These are phyloP conservation scores for Boletus subparvulus DNA, from an alignment of 768 basidiomycete genomes.

Conservation along the genomic window DNA sequence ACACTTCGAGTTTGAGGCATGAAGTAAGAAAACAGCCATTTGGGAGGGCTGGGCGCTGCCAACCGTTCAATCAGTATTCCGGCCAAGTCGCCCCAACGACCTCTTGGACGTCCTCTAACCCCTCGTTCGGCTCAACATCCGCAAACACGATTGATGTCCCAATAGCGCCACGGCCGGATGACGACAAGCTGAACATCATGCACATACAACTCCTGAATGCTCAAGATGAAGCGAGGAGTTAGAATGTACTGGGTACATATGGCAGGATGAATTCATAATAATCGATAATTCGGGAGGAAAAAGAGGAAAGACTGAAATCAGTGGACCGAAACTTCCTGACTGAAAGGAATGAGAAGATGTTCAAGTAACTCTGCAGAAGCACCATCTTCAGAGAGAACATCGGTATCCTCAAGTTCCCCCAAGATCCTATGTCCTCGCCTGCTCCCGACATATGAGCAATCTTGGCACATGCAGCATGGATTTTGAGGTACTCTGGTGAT, in stretches of 20 bases:
- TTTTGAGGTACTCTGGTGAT: neutral
- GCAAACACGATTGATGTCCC: neutral
- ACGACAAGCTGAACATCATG: neutral
- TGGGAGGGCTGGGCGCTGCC: no score
- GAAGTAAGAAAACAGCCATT: no score
- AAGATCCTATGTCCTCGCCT: no score
- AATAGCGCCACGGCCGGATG: neutral
- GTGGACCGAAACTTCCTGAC: neutral
- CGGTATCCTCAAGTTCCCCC: no score
- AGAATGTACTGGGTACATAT: neutral
- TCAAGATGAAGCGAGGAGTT: slow-evolving; percentile 2
- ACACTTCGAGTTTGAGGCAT: no score
- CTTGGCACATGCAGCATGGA: neutral
- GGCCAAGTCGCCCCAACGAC: no score
- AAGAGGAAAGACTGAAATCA: neutral
- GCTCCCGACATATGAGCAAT: neutral
- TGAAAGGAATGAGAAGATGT: neutral
- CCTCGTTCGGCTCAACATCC: no score
- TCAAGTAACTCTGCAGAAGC: neutral
- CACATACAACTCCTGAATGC: neutral
- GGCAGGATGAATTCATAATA: neutral
- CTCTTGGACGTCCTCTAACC: neutral
- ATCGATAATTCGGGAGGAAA: no score
- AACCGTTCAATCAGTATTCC: no score
- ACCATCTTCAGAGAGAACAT: neutral